Conservation (phyloP, 2,329 filamentous ascomycete genomes). For the Parafenestella ontariensis region DNA sequence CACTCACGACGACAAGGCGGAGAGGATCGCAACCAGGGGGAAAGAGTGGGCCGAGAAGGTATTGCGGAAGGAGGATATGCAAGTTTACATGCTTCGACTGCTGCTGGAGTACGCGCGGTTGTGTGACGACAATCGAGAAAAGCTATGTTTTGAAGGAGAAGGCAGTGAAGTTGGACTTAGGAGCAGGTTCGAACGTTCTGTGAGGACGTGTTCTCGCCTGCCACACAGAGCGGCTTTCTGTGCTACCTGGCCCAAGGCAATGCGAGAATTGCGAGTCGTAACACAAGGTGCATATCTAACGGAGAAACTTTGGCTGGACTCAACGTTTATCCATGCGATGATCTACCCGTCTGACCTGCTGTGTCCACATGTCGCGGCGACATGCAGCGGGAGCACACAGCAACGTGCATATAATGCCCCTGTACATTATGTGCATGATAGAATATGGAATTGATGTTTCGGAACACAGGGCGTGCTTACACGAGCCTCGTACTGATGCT, state of each 20-base stretch:
- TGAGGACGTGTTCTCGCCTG: neutral
- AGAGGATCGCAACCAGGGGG: slow-evolving; percentile 70
- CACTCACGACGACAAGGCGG: slow-evolving; percentile 62
- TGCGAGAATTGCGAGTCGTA: neutral
- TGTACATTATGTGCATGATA: slow-evolving; percentile 9
- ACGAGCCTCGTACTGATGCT: slow-evolving; percentile 4
- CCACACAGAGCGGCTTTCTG: neutral
- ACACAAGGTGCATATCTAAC: neutral
- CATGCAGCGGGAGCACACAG: slow-evolving; percentile 4
- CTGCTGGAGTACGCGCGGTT: slow-evolving; percentile 54
- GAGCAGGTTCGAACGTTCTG: neutral
- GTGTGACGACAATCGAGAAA: slow-evolving; percentile 52
- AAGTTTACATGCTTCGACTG: slow-evolving; percentile 71
- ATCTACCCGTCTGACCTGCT: neutral
- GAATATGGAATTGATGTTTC: slow-evolving; percentile 4
- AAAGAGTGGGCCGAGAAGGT: slow-evolving; percentile 73
- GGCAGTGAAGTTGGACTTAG: too few species aligned
- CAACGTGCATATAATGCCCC: slow-evolving; percentile 2
- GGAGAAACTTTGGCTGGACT: slow-evolving; percentile 5
- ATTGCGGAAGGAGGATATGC: slow-evolving; percentile 75
- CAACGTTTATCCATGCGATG: neutral
- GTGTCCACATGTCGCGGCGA: slow-evolving; percentile 7
- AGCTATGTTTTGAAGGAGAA: slow-evolving; percentile 51
- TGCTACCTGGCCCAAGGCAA: neutral
- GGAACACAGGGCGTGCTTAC: slow-evolving; percentile 5